Percentiles rank a stretch among this genome's conserved stretches.
phyloP scores from a whole-genome alignment of 352 stramenopile species.

The Globisporangium solare region DNA sequence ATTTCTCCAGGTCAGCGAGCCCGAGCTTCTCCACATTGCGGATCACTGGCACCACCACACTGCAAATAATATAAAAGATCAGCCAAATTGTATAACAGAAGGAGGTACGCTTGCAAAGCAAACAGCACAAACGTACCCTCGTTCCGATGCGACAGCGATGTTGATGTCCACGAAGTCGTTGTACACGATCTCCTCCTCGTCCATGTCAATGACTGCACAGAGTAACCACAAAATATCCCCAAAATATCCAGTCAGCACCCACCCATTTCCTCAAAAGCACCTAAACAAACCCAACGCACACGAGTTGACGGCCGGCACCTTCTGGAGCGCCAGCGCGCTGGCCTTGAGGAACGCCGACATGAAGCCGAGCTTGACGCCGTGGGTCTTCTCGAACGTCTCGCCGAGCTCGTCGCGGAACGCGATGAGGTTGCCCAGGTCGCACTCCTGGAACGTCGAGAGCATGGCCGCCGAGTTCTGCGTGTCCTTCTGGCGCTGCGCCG shows the following conservation, averaged over 20 bases:
- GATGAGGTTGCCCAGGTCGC: conserved; percentile 96
- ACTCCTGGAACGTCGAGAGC: conserved; percentile 99
- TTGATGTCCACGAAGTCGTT: conserved; percentile 98
- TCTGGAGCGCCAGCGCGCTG: conserved; percentile 87
- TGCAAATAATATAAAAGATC: no score
- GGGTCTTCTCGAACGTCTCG: conserved; percentile 93
- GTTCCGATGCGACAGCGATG: conserved; percentile 94
- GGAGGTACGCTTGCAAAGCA: conserved; percentile 2
- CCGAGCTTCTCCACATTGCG: conserved; percentile 96
- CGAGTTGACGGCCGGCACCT: conserved; percentile 96
- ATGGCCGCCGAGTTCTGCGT: conserved; percentile 98
- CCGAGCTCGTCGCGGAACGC: conserved; percentile 89
- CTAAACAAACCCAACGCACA: conserved; percentile 51
- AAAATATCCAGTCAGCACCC: conserved; percentile 2
- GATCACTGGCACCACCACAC: conserved; percentile 98
- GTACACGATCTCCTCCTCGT: conserved; percentile 98
- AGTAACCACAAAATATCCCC: conserved; percentile 6
- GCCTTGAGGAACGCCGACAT: conserved; percentile 99
- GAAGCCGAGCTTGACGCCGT: conserved; percentile 98
- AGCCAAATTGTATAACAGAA: no score
- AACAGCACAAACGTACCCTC: conserved; percentile 48
- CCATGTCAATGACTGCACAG: conserved; percentile 94
- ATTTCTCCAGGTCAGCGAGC: conserved; percentile 96
- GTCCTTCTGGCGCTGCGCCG: conserved; percentile 96
- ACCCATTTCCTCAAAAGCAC: neutral